phyloP scores from a whole-genome alignment of 75 land plant genomes.

The Ceratopteris richardii region DNA sequence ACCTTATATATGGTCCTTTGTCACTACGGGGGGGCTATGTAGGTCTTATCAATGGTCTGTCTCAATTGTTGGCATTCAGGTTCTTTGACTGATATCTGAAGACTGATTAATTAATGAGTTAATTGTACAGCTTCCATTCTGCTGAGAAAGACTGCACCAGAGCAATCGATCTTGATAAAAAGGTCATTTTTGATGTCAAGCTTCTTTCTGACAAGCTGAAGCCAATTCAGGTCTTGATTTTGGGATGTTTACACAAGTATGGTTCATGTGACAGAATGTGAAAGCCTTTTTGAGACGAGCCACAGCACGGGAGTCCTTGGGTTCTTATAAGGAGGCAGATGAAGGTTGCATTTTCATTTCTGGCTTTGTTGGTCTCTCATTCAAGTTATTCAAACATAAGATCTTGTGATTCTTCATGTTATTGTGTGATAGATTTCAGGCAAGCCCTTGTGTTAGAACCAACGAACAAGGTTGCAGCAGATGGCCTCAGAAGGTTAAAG shows the following conservation, averaged over 20 bases:
- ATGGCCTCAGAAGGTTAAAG: constrained; percentile 46
- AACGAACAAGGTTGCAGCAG: constrained; percentile 65
- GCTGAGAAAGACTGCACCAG: constrained; percentile 74
- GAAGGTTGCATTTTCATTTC: constrained; percentile 46
- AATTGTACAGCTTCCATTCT: constrained; percentile 36
- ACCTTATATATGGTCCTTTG: too few species aligned
- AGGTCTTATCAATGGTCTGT: too few species aligned
- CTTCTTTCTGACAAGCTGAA: neutral
- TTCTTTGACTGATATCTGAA: too few species aligned
- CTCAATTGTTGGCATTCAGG: too few species aligned
- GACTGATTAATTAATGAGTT: neutral
- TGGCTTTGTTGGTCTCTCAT: neutral
- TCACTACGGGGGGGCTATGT: too few species aligned
- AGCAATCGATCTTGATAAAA: constrained; percentile 78
- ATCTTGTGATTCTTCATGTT: neutral
- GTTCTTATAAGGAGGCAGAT: constrained; percentile 69
- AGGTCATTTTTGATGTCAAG: constrained; percentile 67
- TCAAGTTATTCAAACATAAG: neutral
- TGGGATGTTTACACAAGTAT: too few species aligned
- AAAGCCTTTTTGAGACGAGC: constrained; percentile 87
- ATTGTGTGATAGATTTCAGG: constrained; percentile 53
- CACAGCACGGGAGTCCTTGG: constrained; percentile 84
- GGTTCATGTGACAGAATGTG: constrained; percentile 65
- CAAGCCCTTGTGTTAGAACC: constrained; percentile 83
- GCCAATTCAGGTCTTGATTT: neutral